Conservation (phyloP, 2,329 filamentous ascomycete species). For the Penicillium italicum region DNA sequence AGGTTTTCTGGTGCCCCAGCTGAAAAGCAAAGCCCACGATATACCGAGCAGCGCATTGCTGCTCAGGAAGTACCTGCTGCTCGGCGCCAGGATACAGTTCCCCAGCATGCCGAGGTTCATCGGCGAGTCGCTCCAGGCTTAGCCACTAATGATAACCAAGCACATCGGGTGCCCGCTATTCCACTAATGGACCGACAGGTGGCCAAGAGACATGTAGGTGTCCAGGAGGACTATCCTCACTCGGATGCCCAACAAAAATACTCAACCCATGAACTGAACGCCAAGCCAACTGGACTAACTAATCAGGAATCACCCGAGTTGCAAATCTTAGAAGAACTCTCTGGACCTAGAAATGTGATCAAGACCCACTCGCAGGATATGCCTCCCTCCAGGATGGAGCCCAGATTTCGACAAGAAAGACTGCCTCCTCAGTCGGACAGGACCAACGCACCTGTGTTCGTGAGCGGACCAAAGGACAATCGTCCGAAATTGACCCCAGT, state of each 20-base stretch:
- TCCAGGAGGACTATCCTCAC: constrained; percentile 10
- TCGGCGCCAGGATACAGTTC: constrained; percentile 9
- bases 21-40: constrained; percentile 18
- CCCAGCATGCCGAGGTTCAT: constrained; percentile 11
- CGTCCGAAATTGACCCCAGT: constrained; percentile 17
- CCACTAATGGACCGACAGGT: constrained; percentile 10
- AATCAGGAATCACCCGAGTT: constrained; percentile 24
- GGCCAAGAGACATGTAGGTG: constrained; percentile 12
- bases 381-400: constrained; percentile 21
- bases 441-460: constrained; percentile 31
- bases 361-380: constrained; percentile 22
- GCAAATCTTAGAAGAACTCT: constrained; percentile 16
- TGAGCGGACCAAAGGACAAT: constrained; percentile 28
- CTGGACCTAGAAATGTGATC: constrained; percentile 19
- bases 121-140: constrained; percentile 16
- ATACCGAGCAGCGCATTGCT: constrained; percentile 17
- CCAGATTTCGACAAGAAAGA: constrained; percentile 18
- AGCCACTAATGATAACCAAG: constrained; percentile 11
- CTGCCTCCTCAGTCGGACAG: constrained; percentile 16
- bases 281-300: constrained; percentile 23
- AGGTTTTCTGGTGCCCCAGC: constrained; percentile 6
- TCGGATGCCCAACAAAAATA: constrained; percentile 10
- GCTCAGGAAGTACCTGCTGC: constrained; percentile 17
- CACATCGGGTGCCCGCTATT: constrained; percentile 6
- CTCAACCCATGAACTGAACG: constrained; percentile 9